Evolutionary conservation across 495 filamentous ascomycete genomes (phyloP).

Genomic region (Platismatia glauca): DNA sequence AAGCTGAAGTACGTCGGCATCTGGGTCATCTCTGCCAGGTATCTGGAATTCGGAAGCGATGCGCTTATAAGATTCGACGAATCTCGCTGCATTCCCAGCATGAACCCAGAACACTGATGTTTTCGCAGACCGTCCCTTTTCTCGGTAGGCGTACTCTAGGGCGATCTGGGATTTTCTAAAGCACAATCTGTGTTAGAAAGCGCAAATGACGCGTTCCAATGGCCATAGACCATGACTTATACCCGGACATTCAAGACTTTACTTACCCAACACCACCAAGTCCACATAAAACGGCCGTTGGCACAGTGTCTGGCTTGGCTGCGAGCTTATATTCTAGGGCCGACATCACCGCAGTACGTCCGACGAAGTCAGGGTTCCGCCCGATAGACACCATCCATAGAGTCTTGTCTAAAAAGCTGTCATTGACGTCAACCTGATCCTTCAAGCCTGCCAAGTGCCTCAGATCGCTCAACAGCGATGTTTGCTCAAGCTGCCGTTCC

Average conservation of each 20-base stretch:
- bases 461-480: conserved; percentile 10
- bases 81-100: conserved; percentile 28
- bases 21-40: conserved; percentile 10
- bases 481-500: conserved; percentile 11
- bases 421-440: conserved; percentile 12
- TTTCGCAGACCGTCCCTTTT: conserved; percentile 25
- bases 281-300: conserved; percentile 10
- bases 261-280: conserved; percentile 21
- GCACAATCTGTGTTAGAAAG: not conserved
- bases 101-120: conserved; percentile 41
- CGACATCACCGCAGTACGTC: not conserved
- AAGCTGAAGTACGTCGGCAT: conserved; percentile 9
- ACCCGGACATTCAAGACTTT: not conserved
- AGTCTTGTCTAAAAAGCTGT: conserved; percentile 1
- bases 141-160: conserved; percentile 38
- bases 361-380: conserved; percentile 7
- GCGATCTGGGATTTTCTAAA: conserved; percentile 42
- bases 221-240: not conserved
- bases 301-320: conserved; percentile 3
- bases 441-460: conserved; percentile 3
- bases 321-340: not conserved
- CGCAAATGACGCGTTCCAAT: not conserved
- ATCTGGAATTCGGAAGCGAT: conserved; percentile 32
- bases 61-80: conserved; percentile 36
- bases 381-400: conserved; percentile 13